These are phyloP conservation scores for Tympanopsis confertula DNA, from an alignment of 2,329 filamentous ascomycete genomes.

Conservation along the genomic window DNA sequence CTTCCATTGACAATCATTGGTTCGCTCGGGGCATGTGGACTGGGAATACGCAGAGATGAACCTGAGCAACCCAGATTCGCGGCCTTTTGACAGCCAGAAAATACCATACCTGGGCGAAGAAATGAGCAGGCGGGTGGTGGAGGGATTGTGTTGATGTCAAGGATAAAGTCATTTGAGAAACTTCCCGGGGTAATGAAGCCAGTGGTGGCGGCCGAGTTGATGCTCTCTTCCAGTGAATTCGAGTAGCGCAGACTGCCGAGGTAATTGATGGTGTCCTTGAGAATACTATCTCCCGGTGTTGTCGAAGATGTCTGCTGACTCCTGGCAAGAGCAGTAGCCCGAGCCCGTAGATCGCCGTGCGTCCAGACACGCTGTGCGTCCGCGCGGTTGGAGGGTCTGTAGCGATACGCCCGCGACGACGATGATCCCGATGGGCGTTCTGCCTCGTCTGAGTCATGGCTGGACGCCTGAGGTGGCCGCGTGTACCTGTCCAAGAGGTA, in stretches of 20 bases:
- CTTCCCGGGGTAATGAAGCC: conserved; percentile 41
- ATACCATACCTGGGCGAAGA: conserved; percentile 44
- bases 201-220: conserved; percentile 35
- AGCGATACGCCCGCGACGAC: conserved; percentile 3
- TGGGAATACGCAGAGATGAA: conserved; percentile 13
- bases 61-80: conserved; percentile 10
- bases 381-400: conserved; percentile 14
- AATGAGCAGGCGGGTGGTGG: conserved; percentile 41
- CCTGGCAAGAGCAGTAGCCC: conserved; percentile 20
- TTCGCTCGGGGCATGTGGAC: conserved; percentile 14
- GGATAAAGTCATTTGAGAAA: conserved; percentile 40
- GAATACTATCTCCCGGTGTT: conserved; percentile 8
- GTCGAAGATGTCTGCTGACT: too few relatives aligned
- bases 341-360: conserved; percentile 19
- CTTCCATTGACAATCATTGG: conserved; percentile 20
- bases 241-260: conserved; percentile 42
- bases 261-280: conserved; percentile 48
- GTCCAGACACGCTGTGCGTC: conserved; percentile 15
- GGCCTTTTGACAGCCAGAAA: conserved; percentile 48
- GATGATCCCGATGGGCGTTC: conserved; percentile 1
- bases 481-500: conserved; percentile 22
- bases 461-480: conserved; percentile 6
- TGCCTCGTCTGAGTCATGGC: conserved; percentile 5
- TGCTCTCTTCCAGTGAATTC: conserved; percentile 36
- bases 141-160: conserved; percentile 35